A percentile compares a stretch with the other conserved stretches of the same genome.
These are phyloP conservation scores for Rhodotorula diobovata DNA, from an alignment of 768 basidiomycete genomes.

Conservation along the genomic window DNA sequence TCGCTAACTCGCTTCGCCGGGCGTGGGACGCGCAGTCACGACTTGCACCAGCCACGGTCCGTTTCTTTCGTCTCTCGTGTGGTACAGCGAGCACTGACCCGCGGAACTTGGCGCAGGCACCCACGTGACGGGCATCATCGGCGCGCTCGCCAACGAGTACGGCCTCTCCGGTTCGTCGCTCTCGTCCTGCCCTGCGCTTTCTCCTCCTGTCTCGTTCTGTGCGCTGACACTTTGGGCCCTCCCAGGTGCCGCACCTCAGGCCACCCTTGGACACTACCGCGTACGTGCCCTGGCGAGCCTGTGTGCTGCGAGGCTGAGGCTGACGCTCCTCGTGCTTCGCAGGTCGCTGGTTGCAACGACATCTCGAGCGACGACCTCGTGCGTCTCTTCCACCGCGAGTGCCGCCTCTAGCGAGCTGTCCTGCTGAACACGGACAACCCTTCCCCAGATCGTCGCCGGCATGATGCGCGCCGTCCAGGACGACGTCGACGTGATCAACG, in stretches of 20 bases:
- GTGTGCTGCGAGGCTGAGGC: background rate
- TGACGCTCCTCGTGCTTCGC: slow-evolving; percentile 24
- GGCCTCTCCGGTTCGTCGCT: slow-evolving; percentile 63
- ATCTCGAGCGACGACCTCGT: slow-evolving; percentile 47
- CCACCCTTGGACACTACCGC: slow-evolving; percentile 51
- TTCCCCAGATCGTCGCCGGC: slow-evolving; percentile 44
- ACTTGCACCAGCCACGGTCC: background rate
- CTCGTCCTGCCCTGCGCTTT: slow-evolving; percentile 62
- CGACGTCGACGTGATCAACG: slow-evolving; percentile 58
- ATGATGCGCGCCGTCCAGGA: slow-evolving; percentile 51
- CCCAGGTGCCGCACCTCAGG: slow-evolving; percentile 64
- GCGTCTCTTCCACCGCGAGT: background rate
- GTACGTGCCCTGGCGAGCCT: background rate
- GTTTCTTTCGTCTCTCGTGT: background rate
- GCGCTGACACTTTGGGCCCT: too few species aligned
- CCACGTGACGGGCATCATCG: slow-evolving; percentile 57
- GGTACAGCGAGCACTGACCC: background rate
- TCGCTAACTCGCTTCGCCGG: too few species aligned
- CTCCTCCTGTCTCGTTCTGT: background rate
- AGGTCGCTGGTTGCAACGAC: slow-evolving; percentile 61
- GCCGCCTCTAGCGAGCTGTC: too few species aligned
- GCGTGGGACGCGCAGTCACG: background rate
- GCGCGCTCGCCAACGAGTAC: slow-evolving; percentile 59
- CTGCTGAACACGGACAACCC: too few species aligned
- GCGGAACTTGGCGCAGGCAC: slow-evolving; percentile 29